These are phyloP conservation scores for Auxenochlorella pyrenoidosa DNA, from an alignment of 139 green algal species.

Conservation along the genomic window DNA sequence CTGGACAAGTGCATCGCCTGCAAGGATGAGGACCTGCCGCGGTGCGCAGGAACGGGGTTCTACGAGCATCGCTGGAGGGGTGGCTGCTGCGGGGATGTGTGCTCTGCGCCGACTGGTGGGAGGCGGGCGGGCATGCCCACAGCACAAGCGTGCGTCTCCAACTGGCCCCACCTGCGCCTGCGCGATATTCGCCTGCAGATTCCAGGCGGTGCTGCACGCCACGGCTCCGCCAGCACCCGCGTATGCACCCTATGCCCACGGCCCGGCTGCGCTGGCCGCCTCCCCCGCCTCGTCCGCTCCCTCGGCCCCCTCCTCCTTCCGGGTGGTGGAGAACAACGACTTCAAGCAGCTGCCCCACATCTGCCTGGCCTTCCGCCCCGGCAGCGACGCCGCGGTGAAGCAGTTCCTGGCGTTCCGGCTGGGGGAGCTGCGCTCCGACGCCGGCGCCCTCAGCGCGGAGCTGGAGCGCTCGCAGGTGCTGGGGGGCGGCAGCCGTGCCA, in stretches of 20 bases:
- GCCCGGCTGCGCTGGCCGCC: background rate
- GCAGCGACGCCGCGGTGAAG: slow-evolving; percentile 85
- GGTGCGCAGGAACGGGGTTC: slow-evolving; percentile 59
- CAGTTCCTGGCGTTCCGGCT: slow-evolving; percentile 88
- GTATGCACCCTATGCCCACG: background rate
- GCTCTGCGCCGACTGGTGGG: background rate
- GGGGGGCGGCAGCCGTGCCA: background rate
- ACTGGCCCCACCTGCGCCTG: background rate
- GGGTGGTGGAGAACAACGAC: slow-evolving; percentile 93
- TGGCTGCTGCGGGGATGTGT: background rate
- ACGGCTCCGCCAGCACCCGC: background rate
- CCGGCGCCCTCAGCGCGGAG: slow-evolving; percentile 43
- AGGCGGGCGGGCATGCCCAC: background rate
- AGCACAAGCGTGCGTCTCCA: background rate
- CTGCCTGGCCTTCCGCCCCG: slow-evolving; percentile 81
- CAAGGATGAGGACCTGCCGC: slow-evolving; percentile 60
- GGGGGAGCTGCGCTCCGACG: slow-evolving; percentile 73
- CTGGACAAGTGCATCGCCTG: slow-evolving; percentile 80
- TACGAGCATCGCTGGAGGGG: no score
- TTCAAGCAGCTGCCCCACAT: slow-evolving; percentile 96
- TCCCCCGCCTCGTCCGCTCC: background rate
- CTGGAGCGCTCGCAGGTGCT: slow-evolving; percentile 58
- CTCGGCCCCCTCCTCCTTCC: slow-evolving; percentile 46
- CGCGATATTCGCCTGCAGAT: background rate
- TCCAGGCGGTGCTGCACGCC: slow-evolving; percentile 29